Evolutionary conservation across 495 filamentous ascomycete genomes (phyloP), one percentile per base, ranked within the genome.

Genomic region (Pyrenula aspistea): DNA sequence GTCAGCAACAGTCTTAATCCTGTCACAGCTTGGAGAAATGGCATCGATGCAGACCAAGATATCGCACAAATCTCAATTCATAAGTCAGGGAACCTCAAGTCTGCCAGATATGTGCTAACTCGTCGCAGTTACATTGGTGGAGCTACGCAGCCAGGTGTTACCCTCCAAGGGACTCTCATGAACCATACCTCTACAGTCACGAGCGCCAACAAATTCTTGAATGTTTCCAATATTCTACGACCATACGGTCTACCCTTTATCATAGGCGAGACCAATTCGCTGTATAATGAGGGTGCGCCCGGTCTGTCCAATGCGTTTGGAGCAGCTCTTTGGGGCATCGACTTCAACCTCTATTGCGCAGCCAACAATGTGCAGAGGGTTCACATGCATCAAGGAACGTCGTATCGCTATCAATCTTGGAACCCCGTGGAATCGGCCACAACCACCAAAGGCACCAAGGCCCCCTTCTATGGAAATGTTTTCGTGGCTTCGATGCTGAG

Each of bases 221-320:
- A 70, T 19, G 73, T 81, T 21, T 75, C 75, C 52, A 63, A 69
- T 22, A 49, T 65, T 12, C 70, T 78, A 25, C 56, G 65, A 11
- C 22, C 59, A n/a, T 53, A 68, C 2, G 66, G 66, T 53, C 57
- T 77, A 10, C 77, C 80, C 4, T 83, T 81, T 61, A 80, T 85
- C 57, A 73, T 87, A 12, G 83, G 83, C 56, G 85, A 87, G 67
- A 77, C 74, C 31, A 86, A 86, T 67, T 81, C 77, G 2, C 73
- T 87, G 20, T 83, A 81, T 67, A 78, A 81, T 65, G 71, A 86
- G 69, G 84, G 84, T 55, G 71, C 70, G 1, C 79, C 79, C 0
- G 83, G 83, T 0, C 69, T 86, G 12, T 84, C 82, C 47, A 84
- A 87, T 68, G 72, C 81, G 2, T 88, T 87, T 66, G 85, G 84